Base-by-base conservation (phyloP, 1,284 basidiomycete genomes). In the Termitomyces sp. region DNA sequence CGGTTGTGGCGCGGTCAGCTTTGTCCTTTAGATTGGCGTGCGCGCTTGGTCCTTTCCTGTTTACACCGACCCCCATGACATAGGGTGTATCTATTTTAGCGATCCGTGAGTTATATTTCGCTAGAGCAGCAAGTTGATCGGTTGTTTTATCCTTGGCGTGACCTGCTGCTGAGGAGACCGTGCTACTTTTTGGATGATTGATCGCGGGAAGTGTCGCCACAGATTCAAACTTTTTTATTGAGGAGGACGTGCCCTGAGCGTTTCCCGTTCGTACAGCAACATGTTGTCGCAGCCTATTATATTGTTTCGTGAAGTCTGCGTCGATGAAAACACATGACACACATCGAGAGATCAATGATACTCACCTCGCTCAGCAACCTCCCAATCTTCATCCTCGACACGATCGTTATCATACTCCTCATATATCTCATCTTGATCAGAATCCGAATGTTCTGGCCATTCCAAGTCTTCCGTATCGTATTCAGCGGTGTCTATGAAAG, bases 301-400 rank as follows among this genome's bases (percentile, higher is more conserved):
- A 98, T 65, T 96, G 92, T 71, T 98, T 98, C 31, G 94, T 97
- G 63, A 98, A 95, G 73, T 98, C 94, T 96, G 64, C 53, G 38
- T 39, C n/a, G 21, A 36, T 48, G 26, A 34, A 43, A 15, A 21
- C 8, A 44, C 10, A 26, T n/a, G 46, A 50, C 51, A 31, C 55
- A 38, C 15, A 17, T 48, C 10, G 36, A 4, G 28, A 13, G 30
- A 7, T 33, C 10, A 21, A 21, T 13, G 8, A 26, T 9, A 54
- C 64, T n/a, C 55, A 84, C 88, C 88, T 75, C 85, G 74, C 66
- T 88, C 86, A 17, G 91, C 85, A 36, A 91, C 80, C 65, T 94
- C 93, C 92, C 92, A 94, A 68, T 95, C 92, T 67, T 95, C 93
- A 67, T 94, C 90, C 60, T 94, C 90, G 17, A 86, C 85, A 43